Percentiles rank a stretch among this genome's conserved stretches.
phyloP scores from a whole-genome alignment of 495 filamentous ascomycete species.

The Aspergillus haitiensis region DNA sequence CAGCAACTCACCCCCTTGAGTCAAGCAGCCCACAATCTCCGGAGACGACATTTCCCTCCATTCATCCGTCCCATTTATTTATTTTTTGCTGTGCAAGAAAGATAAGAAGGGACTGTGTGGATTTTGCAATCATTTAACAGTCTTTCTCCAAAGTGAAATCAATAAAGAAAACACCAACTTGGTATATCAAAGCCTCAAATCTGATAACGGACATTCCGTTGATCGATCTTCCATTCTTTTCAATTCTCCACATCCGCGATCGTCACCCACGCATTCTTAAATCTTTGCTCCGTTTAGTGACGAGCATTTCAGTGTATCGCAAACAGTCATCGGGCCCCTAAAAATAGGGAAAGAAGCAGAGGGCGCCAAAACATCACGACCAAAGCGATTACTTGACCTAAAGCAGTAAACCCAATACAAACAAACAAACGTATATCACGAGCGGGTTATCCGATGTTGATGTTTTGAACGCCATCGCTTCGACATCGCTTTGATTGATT shows the following conservation, averaged over 20 bases:
- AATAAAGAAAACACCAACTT: slow-evolving; percentile 4
- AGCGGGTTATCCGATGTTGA: not conserved
- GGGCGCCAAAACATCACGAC: not conserved
- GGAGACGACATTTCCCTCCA: slow-evolving; percentile 13
- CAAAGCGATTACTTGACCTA: slow-evolving; percentile 7
- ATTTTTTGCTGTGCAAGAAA: slow-evolving; percentile 31
- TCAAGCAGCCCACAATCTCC: slow-evolving; percentile 22
- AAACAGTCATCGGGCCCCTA: slow-evolving; percentile 16
- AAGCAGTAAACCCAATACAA: slow-evolving; percentile 17
- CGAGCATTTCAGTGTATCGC: slow-evolving; percentile 19
- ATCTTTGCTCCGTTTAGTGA: slow-evolving; percentile 19
- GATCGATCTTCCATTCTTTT: slow-evolving; percentile 37
- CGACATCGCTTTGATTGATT: slow-evolving; percentile 1
- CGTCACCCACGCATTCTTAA: slow-evolving; percentile 35
- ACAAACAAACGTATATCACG: slow-evolving; percentile 11
- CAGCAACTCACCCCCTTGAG: slow-evolving; percentile 27
- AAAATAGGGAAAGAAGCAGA: slow-evolving; percentile 26
- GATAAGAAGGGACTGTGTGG: slow-evolving; percentile 16
- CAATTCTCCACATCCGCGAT: slow-evolving; percentile 35
- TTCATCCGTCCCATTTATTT: slow-evolving; percentile 11
- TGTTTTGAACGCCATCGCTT: slow-evolving; percentile 8
- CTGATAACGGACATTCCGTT: slow-evolving; percentile 37
- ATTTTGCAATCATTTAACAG: slow-evolving; percentile 20
- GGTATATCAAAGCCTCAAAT: slow-evolving; percentile 15
- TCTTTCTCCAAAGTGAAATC: not conserved